Evolutionary conservation across 129 eudicot species (phyloP), one percentile per base, ranked within the genome.

Genomic region (Chrysanthemum makinoi): DNA sequence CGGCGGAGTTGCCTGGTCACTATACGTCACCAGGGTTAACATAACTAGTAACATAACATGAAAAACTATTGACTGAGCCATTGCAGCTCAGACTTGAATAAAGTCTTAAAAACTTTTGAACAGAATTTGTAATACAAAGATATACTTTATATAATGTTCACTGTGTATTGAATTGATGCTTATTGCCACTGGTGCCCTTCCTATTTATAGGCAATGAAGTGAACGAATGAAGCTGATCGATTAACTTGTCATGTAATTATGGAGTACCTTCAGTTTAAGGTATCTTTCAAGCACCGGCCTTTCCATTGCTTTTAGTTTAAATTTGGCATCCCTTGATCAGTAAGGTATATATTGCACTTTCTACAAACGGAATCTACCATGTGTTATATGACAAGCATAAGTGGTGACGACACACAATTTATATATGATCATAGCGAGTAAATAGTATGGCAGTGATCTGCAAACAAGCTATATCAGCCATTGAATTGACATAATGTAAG

Each of bases 1-100:
- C 0, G 93, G 96, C 18, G 96, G 96, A 43, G 92, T 86, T 35
- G 79, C 69, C 13, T 74, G 81, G 13, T 26, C 84, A 43, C 72
- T 19, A 22, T 63, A 62, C 6, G 75, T 77, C 66, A 75, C 66
- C 35, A 81, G 3, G 64, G 78, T 54, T 30, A 89, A 62, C 68
- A 86, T 20, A 14, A 62, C 14, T 24, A 86, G 14, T 51, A 76
- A 68, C 73, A 70, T 62, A 63, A 68, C 79, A 68, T 72, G 56
- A n/a, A 53, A 14, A 15, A 75, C 52, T 30, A 44, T 58, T 19
- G 81, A 51, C 65, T 17, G 66, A 68, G 86, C 85, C 95, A 83
- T 82, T 52, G 57, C 3, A 58, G 18, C 18, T 26, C 13, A 35
- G 47, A 17, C 6, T 6, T 15, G 39, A 5, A 39, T 0, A 19